phyloP scores from a whole-genome alignment of 2,329 filamentous ascomycete genomes.

The Sarocladium brachiariae region DNA sequence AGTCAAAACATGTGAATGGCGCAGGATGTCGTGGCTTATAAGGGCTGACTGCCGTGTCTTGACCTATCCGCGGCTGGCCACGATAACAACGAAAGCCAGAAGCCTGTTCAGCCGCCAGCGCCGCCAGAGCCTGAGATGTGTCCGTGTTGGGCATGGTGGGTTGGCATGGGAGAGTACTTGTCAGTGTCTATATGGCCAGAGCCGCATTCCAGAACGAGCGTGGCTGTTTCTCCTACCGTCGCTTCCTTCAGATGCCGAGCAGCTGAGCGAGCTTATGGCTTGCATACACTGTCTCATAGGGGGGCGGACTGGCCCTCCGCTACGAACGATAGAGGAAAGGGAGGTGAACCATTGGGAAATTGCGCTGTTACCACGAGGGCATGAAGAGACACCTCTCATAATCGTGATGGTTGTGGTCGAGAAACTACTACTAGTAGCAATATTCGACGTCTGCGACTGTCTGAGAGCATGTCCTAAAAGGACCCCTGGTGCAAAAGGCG shows the following conservation, averaged over 20 bases:
- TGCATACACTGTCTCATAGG: too few relatives aligned
- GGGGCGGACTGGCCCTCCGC: too few relatives aligned
- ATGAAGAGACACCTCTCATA: neutral
- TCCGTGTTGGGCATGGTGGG: neutral
- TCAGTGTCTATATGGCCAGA: neutral
- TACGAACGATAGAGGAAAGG: neutral
- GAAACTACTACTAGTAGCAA: neutral
- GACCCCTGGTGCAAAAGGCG: neutral
- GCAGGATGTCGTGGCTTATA: neutral
- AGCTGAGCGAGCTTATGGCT: too few relatives aligned
- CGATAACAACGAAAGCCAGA: neutral
- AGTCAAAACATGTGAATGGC: neutral
- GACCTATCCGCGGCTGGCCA: neutral
- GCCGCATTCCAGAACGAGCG: constrained; percentile 8
- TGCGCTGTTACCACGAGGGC: constrained; percentile 1
- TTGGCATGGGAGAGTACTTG: neutral
- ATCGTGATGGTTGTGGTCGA: neutral
- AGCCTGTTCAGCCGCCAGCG: neutral
- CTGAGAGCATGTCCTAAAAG: neutral
- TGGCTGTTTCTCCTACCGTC: neutral
- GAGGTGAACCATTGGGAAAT: neutral
- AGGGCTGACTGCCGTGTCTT: neutral
- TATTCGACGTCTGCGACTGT: neutral
- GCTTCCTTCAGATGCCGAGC: neutral
- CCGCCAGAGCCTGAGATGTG: neutral